These are phyloP conservation scores for Triglochin maritima DNA, from an alignment of 106 monocot genomes.

Conservation along the genomic window DNA sequence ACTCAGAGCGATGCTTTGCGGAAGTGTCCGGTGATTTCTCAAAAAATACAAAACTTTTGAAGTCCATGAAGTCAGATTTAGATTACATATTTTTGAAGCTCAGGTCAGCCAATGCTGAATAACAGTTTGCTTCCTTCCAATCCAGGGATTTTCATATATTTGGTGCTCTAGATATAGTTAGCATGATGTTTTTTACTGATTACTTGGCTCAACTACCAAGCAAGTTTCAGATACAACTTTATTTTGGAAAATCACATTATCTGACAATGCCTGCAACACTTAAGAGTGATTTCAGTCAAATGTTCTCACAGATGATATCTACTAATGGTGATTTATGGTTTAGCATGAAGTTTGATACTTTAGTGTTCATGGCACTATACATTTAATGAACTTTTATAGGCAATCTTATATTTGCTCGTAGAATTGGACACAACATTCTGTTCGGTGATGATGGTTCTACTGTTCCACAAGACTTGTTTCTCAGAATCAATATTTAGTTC, in stretches of 20 bases:
- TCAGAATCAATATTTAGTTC: no score
- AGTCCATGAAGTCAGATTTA: slow-evolving; percentile 86
- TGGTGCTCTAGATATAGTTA: not conserved
- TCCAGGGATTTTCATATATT: not conserved
- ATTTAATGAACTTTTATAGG: no score
- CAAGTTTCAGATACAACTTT: not conserved
- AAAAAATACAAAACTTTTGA: slow-evolving; percentile 63
- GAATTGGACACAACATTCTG: no score
- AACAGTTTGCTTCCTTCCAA: not conserved
- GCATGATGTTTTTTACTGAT: not conserved
- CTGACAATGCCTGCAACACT: not conserved
- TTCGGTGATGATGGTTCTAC: no score
- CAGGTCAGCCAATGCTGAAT: slow-evolving; percentile 28
- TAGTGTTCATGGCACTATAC: no score
- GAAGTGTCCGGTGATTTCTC: slow-evolving; percentile 70
- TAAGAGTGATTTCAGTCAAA: no score
- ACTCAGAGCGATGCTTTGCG: slow-evolving; percentile 64
- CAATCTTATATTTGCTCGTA: no score
- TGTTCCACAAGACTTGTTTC: no score
- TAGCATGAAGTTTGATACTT: no score
- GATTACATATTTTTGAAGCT: slow-evolving; percentile 82
- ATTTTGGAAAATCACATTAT: not conserved
- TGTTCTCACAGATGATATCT: no score
- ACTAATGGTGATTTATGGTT: no score
- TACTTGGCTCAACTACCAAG: not conserved